Evolutionary conservation across 2,329 filamentous ascomycete genomes (phyloP), one percentile per base, ranked within the genome.

Genomic region (Fusarium sp.): DNA sequence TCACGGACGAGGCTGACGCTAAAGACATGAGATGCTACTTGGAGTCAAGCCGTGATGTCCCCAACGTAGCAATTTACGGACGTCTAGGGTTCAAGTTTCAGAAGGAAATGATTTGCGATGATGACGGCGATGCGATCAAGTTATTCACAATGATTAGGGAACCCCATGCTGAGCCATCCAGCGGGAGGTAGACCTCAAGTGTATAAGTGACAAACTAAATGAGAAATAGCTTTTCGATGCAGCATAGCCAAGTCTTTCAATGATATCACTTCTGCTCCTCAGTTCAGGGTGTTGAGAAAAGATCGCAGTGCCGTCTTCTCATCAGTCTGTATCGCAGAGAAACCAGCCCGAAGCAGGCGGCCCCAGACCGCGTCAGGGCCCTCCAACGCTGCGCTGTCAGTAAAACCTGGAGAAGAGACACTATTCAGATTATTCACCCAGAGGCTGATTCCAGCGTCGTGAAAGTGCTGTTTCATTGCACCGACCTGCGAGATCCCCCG

Each of bases 61-160:
- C 92, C 0, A 94, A 94, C 75, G 87, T 92, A 78, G 84, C 86
- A 36, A 93, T 94, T 28, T 94, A 94, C 79, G 87, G 91, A 73
- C 87, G 86, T 65, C 88, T 93, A 85, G 92, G 91, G 10, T 94
- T 94, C 79, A 82, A 85, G 76, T 83, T 92, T 61, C 87, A 86
- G 13, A 90, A 87, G 77, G 88, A 91, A 77, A 91, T 94, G 85
- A 84, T 89, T 61, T 93, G 91, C 79, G 87, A 90, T 65, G 91
- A 93, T 76, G 85, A 87, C 6, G 89, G 88, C 7, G 87, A 87
- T 33, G 79, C 81, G 3, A 89, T 88, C 68, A 86, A 85, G 77
- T 79, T 91, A 50, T 86, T 83, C 68, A 82, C 84, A 18, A 86
- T 86, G 85, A 79, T 85, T 13, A 80, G 86, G 56, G 83, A 86